Percentiles rank a stretch among this genome's conserved stretches.
phyloP scores from a whole-genome alignment of 108 stramenopile genomes.

The Pseudonitzschia pungens region DNA sequence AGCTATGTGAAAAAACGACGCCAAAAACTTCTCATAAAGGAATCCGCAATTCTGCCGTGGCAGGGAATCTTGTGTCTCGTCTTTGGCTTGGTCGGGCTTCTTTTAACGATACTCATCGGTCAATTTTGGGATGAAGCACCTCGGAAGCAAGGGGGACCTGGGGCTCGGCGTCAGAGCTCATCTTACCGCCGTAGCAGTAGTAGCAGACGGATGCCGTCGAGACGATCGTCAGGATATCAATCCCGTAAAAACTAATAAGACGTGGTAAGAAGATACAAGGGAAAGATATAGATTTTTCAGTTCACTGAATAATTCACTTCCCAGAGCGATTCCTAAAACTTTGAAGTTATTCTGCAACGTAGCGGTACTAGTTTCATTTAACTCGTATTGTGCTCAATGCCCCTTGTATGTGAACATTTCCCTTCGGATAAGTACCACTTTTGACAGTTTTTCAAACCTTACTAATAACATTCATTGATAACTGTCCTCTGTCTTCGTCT shows the following conservation, averaged over 20 bases:
- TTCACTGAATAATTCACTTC: no score
- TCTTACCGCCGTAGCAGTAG: neutral
- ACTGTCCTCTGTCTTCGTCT: constrained; percentile 75
- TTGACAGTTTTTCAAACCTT: neutral
- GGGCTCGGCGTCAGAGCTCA: constrained; percentile 16
- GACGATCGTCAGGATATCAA: neutral
- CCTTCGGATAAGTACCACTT: neutral
- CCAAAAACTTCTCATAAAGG: constrained; percentile 59
- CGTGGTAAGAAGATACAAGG: neutral
- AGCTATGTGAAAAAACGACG: constrained; percentile 64
- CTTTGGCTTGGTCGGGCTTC: constrained; percentile 60
- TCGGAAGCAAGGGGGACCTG: constrained; percentile 43
- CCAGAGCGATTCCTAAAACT: no score
- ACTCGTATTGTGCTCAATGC: no score
- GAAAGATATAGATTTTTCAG: no score
- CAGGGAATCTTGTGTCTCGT: constrained; percentile 67
- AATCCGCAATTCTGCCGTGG: constrained; percentile 56
- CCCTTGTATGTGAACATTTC: no score
- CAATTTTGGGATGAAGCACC: constrained; percentile 70
- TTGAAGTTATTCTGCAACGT: no score
- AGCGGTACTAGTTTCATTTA: no score
- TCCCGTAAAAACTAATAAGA: constrained; percentile 27
- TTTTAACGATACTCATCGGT: constrained; percentile 67
- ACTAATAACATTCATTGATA: constrained; percentile 54
- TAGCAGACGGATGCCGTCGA: neutral